phyloP scores from a whole-genome alignment of 768 basidiomycete species.

The Russula sp. region DNA sequence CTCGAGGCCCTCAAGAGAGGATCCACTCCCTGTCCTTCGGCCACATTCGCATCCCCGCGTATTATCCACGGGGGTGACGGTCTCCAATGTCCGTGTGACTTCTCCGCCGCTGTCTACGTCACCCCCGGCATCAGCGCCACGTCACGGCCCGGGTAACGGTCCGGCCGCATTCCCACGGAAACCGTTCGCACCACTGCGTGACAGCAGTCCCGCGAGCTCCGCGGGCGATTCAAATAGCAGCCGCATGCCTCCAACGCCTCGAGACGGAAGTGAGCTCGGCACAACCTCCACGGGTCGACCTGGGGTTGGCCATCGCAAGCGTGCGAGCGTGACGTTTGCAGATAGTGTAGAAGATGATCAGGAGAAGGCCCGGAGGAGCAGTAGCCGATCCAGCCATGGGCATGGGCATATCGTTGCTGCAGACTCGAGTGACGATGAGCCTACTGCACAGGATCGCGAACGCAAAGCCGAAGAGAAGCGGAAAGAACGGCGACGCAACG shows the following conservation, averaged over 20 bases:
- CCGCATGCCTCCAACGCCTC: constrained; percentile 66
- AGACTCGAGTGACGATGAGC: constrained; percentile 12
- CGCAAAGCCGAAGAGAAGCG: constrained; percentile 48
- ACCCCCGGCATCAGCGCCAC: not conserved
- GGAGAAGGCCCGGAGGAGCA: constrained; percentile 28
- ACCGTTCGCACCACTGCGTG: constrained; percentile 50
- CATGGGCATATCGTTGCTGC: not conserved
- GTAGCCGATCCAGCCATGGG: constrained; percentile 9
- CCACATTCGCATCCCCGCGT: not conserved
- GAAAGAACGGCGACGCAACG: constrained; percentile 67
- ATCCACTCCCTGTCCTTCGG: constrained; percentile 9
- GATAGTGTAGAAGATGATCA: constrained; percentile 35
- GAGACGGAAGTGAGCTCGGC: constrained; percentile 65
- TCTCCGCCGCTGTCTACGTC: constrained; percentile 4
- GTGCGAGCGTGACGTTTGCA: constrained; percentile 65
- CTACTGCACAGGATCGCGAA: constrained; percentile 4
- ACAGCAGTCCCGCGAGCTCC: constrained; percentile 77
- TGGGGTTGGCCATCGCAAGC: constrained; percentile 40
- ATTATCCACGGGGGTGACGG: not conserved
- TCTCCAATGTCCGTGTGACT: constrained; percentile 17
- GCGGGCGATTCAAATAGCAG: constrained; percentile 82
- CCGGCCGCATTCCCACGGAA: constrained; percentile 30
- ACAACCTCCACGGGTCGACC: constrained; percentile 23
- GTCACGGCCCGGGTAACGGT: not conserved
- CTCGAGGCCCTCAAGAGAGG: constrained; percentile 2